Conservation (phyloP, 1,284 basidiomycete genomes). For the Limonomyces culmigenus region DNA sequence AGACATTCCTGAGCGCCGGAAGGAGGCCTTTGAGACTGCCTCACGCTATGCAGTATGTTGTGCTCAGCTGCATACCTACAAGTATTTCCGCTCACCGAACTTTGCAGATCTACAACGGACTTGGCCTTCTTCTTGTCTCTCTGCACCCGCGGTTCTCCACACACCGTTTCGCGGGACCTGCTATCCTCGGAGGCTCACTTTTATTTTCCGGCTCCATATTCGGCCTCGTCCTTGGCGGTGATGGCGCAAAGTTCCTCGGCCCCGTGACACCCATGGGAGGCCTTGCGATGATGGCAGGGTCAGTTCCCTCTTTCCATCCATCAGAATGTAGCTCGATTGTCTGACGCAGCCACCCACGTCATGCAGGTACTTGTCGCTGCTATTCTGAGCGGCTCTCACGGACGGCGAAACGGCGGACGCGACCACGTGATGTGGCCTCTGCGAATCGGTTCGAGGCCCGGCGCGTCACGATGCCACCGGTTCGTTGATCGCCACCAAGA, state of each 20-base stretch:
- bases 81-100: too few relatives aligned
- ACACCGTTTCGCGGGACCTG: conserved; percentile 55
- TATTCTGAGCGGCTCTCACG: background rate
- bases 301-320: conserved; percentile 16
- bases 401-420: too few relatives aligned
- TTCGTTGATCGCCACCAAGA: too few relatives aligned
- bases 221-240: conserved; percentile 36
- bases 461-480: too few relatives aligned
- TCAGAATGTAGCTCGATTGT: background rate
- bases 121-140: conserved; percentile 56
- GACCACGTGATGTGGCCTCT: too few relatives aligned
- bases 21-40: too few relatives aligned
- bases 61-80: too few relatives aligned
- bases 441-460: too few relatives aligned
- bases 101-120: conserved; percentile 68
- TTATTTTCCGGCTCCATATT: conserved; percentile 65
- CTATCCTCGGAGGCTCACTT: conserved; percentile 42
- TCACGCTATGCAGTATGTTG: too few relatives aligned
- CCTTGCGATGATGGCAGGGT: conserved; percentile 64
- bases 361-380: background rate
- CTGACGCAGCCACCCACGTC: background rate
- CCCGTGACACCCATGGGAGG: conserved; percentile 69
- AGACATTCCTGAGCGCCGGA: too few relatives aligned
- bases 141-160: conserved; percentile 49
- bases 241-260: conserved; percentile 44